A percentile compares a stretch with the other conserved stretches of the same genome.
These are phyloP conservation scores for Salvia sclarea DNA, from an alignment of 305 asterid genomes.

Conservation along the genomic window DNA sequence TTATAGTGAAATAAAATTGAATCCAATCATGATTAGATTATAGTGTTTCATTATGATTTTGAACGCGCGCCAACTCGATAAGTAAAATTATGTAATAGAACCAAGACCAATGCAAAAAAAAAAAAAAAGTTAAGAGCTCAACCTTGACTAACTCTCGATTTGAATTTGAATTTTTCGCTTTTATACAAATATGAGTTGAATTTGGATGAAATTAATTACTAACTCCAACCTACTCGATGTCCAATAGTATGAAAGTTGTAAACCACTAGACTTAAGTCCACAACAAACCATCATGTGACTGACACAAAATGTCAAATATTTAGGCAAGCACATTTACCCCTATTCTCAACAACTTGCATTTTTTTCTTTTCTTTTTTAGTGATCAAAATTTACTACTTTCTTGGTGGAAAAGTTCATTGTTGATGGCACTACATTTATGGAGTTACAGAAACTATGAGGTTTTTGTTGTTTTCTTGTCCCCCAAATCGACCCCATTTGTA, in stretches of 20 bases:
- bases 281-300: conserved; percentile 9
- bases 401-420: conserved; percentile 9
- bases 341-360: conserved; percentile 7
- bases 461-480: conserved; percentile 34
- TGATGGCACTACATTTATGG: conserved; percentile 20
- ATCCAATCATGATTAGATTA: no score
- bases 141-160: no score
- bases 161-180: no score
- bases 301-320: conserved; percentile 12
- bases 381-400: conserved; percentile 21
- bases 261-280: neutral
- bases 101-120: no score
- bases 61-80: no score
- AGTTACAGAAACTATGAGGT: conserved; percentile 4
- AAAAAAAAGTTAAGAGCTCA: no score
- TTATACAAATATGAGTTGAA: neutral
- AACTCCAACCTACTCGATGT: conserved; percentile 18
- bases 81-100: no score
- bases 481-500: conserved; percentile 17
- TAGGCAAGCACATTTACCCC: conserved; percentile 28
- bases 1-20: no score
- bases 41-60: no score
- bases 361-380: conserved; percentile 1
- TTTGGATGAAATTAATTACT: neutral
- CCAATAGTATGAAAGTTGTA: conserved; percentile 3